These are phyloP conservation scores for Fusarium pseudocircinatum DNA, from an alignment of 2,329 filamentous ascomycete genomes.

Conservation along the genomic window DNA sequence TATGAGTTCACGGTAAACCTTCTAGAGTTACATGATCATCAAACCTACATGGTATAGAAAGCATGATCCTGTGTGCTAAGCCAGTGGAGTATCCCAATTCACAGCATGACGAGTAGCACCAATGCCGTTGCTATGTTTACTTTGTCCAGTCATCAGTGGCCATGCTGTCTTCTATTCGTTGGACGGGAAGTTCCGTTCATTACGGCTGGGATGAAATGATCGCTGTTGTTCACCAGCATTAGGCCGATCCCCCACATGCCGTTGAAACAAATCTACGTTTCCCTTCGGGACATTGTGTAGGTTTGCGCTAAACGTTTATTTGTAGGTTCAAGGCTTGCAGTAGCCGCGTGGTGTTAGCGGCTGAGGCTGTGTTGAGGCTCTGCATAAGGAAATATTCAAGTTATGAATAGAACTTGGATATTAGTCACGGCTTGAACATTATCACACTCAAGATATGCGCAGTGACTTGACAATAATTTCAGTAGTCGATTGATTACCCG, in stretches of 20 bases:
- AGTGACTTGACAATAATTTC: rapidly evolving
- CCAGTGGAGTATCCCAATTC: not conserved
- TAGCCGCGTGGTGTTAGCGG: not conserved
- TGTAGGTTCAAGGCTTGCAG: not conserved
- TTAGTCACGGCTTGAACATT: rapidly evolving
- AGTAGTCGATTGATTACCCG: rapidly evolving
- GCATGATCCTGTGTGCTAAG: not conserved
- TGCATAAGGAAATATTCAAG: not conserved
- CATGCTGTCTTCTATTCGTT: not conserved
- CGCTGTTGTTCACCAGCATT: not conserved
- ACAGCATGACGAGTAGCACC: not conserved
- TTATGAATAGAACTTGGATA: not conserved
- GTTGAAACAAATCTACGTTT: not conserved
- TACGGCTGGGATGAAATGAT: no score
- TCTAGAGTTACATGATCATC: not conserved
- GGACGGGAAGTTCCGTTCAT: not conserved
- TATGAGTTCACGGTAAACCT: not conserved
- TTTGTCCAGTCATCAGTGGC: not conserved
- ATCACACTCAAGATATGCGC: rapidly evolving
- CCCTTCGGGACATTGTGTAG: not conserved
- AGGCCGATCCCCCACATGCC: not conserved
- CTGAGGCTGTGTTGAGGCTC: not conserved
- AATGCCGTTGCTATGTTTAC: not conserved
- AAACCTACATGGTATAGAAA: not conserved
- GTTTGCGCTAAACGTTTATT: not conserved